Evolutionary conservation across 805 yeast species (phyloP), one percentile per base, ranked within the genome.

Genomic region (Lipomyces yamanashiensis): DNA sequence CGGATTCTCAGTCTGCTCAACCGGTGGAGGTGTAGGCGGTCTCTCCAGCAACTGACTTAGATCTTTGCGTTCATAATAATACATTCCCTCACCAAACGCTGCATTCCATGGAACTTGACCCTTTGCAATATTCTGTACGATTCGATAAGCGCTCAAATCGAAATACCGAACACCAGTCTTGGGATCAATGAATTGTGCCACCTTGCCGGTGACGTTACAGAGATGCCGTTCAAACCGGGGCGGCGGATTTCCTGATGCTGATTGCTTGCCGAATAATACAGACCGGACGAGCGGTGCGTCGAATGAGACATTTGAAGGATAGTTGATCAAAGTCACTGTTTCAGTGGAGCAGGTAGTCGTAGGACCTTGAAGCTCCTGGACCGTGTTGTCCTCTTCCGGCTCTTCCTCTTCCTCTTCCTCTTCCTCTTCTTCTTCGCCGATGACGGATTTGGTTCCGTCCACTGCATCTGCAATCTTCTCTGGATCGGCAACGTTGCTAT

Each of bases 131-230:
- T 75, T 72, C 67, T 81, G 80, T 63, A 90, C 79, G 34, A 88
- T 80, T 69, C 84, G 86, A 74, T 87, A 91, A n/a, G 93, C 87
- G 53, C 88, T 92, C 65, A 91, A 89, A 67, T 87, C 87, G 55
- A 87, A 82, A 76, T 95, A 95, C 1, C 97, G 96, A 58, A 95
- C 84, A 43, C 96, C 96, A 36, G 88, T 86, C 43, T 84, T 81
- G 0, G 98, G 98, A 78, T 93, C 98, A 67, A 88, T 86, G 75
- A 90, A 93, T 71, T 85, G 83, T 17, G 95, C 96, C 53, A 86
- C 87, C 55, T 82, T 82, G 1, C 96, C 96, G 2, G 91, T 86
- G 50, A 92, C 85, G 33, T 87, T 78, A 80, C 97, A 88, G 71
- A 81, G 76, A 75, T 85, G 83, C 71, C 81, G 74, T 85, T 86